These are phyloP conservation scores for Fraxinus greggii DNA, from an alignment of 305 asterid species.

Conservation along the genomic window DNA sequence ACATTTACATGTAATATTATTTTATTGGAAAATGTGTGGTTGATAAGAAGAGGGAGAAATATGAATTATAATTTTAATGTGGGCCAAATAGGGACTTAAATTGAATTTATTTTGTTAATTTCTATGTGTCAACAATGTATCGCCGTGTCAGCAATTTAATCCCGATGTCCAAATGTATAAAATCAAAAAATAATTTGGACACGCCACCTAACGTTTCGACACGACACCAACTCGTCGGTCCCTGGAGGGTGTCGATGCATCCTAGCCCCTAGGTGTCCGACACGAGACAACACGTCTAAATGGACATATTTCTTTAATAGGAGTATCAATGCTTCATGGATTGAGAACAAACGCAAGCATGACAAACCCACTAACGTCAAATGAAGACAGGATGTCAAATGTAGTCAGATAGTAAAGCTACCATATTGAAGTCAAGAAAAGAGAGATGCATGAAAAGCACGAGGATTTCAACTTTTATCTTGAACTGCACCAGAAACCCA, in stretches of 20 bases:
- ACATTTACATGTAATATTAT: too few relatives aligned
- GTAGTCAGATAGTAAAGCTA: not conserved
- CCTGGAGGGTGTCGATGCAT: not conserved
- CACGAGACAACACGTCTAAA: too few relatives aligned
- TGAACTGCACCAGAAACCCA: not conserved
- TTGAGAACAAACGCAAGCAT: not conserved
- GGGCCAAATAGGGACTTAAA: not conserved
- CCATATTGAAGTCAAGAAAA: not conserved
- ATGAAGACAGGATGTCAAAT: not conserved
- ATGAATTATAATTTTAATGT: too few relatives aligned
- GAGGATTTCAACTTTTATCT: not conserved
- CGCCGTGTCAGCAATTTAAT: not conserved
- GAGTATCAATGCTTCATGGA: not conserved
- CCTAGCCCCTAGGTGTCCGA: too few relatives aligned
- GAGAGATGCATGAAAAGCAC: not conserved
- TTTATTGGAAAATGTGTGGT: too few relatives aligned
- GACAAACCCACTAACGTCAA: not conserved
- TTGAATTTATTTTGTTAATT: not conserved
- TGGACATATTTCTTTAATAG: too few relatives aligned
- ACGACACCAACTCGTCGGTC: not conserved
- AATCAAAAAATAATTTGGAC: not conserved
- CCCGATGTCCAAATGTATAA: not conserved
- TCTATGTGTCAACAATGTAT: not conserved
- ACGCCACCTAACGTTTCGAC: not conserved
- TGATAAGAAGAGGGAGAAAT: too few relatives aligned